Conservation (phyloP, 164 flowering plant genomes). For the Vitis cinerea region DNA sequence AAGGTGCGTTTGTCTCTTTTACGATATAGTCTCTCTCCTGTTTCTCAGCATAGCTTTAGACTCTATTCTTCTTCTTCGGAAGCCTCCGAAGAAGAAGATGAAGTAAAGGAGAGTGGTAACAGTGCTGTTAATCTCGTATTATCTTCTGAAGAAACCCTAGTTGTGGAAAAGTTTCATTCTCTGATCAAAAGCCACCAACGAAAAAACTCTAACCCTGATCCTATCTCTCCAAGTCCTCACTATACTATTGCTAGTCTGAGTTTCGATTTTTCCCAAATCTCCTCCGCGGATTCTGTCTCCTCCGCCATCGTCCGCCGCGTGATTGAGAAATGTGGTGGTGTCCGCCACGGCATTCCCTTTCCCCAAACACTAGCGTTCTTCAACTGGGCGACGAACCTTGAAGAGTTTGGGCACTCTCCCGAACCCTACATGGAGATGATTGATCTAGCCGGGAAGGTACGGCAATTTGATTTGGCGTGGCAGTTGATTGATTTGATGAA, state of each 20-base stretch:
- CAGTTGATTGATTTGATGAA: conserved; percentile 64
- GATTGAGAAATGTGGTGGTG: conserved; percentile 53
- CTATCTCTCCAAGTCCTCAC: conserved; percentile 31
- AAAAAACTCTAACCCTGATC: conserved; percentile 53
- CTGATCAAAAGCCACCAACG: conserved; percentile 76
- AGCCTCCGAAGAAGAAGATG: conserved; percentile 13
- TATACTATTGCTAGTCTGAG: conserved; percentile 57
- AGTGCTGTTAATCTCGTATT: background rate
- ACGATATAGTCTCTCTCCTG: conserved; percentile 5
- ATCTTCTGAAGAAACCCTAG: conserved; percentile 39
- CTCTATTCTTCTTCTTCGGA: conserved; percentile 32
- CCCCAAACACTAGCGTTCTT: conserved; percentile 73
- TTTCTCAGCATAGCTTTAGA: conserved; percentile 16
- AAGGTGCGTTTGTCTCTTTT: conserved; percentile 19
- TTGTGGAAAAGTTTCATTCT: conserved; percentile 51
- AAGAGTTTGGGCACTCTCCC: conserved; percentile 26
- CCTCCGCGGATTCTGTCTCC: conserved; percentile 36
- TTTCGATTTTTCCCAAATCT: conserved; percentile 36
- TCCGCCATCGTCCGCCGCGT: conserved; percentile 52
- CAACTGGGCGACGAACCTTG: conserved; percentile 62
- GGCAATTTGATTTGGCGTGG: conserved; percentile 80
- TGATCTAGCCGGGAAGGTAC: conserved; percentile 78
- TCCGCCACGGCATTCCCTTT: conserved; percentile 83
- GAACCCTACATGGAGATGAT: conserved; percentile 67
- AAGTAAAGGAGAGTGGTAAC: background rate